These are phyloP conservation scores for Globisporangium iwayamae DNA, from an alignment of 352 stramenopile genomes.

Conservation along the genomic window DNA sequence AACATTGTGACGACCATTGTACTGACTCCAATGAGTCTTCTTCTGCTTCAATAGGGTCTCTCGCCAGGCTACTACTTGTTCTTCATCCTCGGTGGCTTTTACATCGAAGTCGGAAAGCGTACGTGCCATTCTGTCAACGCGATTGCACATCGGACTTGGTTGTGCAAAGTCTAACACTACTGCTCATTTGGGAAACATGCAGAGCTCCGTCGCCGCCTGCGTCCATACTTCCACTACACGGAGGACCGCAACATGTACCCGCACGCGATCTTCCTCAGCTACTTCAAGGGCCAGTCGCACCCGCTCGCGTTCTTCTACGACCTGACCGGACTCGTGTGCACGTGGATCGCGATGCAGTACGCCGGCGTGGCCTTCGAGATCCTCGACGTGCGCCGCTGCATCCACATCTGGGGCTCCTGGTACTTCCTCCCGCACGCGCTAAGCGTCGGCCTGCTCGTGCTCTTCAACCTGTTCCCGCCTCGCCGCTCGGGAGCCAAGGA, in stretches of 20 bases:
- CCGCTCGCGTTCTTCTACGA: slow-evolving; percentile 81
- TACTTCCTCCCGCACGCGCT: slow-evolving; percentile 79
- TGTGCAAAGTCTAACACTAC: slow-evolving; percentile 2
- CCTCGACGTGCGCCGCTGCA: slow-evolving; percentile 67
- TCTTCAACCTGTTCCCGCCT: slow-evolving; percentile 57
- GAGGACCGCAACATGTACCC: slow-evolving; percentile 76
- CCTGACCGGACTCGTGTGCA: slow-evolving; percentile 59
- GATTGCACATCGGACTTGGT: not conserved
- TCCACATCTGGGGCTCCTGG: slow-evolving; percentile 76
- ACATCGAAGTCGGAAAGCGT: slow-evolving; percentile 87
- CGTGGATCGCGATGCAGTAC: slow-evolving; percentile 87
- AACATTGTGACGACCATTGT: not conserved
- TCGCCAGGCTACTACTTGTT: slow-evolving; percentile 88
- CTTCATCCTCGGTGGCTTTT: slow-evolving; percentile 80
- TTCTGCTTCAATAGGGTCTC: slow-evolving; percentile 44
- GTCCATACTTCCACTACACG: slow-evolving; percentile 83
- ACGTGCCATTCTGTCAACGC: slow-evolving; percentile 15
- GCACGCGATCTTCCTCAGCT: slow-evolving; percentile 77
- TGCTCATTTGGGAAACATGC: slow-evolving; percentile 1
- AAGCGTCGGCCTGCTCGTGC: slow-evolving; percentile 51
- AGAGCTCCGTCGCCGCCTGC: slow-evolving; percentile 72
- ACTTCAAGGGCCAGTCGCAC: slow-evolving; percentile 70
- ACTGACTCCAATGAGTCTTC: not conserved
- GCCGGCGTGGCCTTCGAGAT: slow-evolving; percentile 83
- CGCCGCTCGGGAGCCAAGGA: slow-evolving; percentile 25